Conservation (phyloP, 108 stramenopile species). For the Poteriospumella lacustris region DNA sequence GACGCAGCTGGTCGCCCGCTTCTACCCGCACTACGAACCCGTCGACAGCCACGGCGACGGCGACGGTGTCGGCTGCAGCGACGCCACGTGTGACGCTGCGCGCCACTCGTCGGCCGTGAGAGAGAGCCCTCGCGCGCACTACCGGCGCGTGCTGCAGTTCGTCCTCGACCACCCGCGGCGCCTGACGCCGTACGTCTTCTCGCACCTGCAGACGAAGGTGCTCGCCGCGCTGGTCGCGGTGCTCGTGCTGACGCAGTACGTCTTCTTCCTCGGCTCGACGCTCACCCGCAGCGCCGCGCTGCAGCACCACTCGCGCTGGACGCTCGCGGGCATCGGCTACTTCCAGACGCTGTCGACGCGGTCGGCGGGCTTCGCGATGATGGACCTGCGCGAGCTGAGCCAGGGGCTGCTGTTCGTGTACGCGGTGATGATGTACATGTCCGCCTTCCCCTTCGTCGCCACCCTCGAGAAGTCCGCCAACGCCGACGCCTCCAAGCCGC, state of each 20-base stretch:
- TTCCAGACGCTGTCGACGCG: conserved; percentile 4
- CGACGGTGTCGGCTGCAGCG: too few species aligned
- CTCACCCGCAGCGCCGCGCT: background rate
- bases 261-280: background rate
- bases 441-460: background rate
- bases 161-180: background rate
- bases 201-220: background rate
- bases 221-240: background rate
- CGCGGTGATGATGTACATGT: conserved; percentile 6
- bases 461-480: background rate
- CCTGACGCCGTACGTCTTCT: background rate
- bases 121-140: too few species aligned
- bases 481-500: too few species aligned
- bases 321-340: background rate
- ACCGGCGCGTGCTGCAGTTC: background rate
- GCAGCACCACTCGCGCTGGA: background rate
- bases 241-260: background rate
- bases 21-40: background rate
- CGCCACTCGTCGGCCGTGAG: too few species aligned
- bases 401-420: background rate
- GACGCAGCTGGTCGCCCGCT: too few species aligned
- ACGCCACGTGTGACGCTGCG: too few species aligned
- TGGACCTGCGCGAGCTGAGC: background rate
- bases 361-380: background rate
- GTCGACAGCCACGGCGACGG: background rate